Base-by-base conservation (phyloP, 257 asterid genomes). In the Osmanthus fragrans region DNA sequence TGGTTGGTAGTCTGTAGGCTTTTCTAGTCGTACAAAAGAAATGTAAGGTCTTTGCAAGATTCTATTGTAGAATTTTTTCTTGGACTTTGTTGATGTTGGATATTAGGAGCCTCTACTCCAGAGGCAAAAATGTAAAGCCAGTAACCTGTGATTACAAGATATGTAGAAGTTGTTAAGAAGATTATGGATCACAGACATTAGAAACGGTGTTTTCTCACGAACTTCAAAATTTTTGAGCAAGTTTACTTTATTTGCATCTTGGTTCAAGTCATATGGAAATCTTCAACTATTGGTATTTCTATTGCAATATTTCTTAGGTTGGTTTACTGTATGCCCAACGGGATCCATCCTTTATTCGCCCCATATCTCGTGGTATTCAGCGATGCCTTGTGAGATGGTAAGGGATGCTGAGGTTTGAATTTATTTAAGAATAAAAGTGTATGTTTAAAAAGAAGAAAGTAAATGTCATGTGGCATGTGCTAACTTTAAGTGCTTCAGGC, bases 301-400 rank as follows among this genome's bases (percentile, higher is more conserved):
- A 21, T 13, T 66, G 49, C 58, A 70, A 49, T 18, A 32, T 60
- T 66, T 74, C 73, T 51, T 73, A 94, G 97, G 99, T 93, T 70
- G 99, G 99, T 77, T 84, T 95, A 80, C 83, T 95, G 80, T 95
- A 93, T 81, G 85, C 89, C 64, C 99, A 95, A 79, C 87, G 99
- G 72, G 97, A 95, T 70, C 98, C 96, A 25, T 86, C 99, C 39
- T 82, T 90, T 66, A 79, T 95, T 81, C 99, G 99, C 47, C 98
- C 99, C 2, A 80, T 90, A 78, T 90, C 90, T 82, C 93, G 94
- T 81, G 99, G 97, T 15, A 88, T 95, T 74, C 87, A 88, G 85
- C 92, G 99, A 90, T 95, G 99, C 86, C 90, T 95, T 45, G 96
- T 90, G 72, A 89, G 99, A 91, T 95, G 99, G 97, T 94, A 88